phyloP scores from a whole-genome alignment of 805 yeast species.

The Saturnispora besseyi region DNA sequence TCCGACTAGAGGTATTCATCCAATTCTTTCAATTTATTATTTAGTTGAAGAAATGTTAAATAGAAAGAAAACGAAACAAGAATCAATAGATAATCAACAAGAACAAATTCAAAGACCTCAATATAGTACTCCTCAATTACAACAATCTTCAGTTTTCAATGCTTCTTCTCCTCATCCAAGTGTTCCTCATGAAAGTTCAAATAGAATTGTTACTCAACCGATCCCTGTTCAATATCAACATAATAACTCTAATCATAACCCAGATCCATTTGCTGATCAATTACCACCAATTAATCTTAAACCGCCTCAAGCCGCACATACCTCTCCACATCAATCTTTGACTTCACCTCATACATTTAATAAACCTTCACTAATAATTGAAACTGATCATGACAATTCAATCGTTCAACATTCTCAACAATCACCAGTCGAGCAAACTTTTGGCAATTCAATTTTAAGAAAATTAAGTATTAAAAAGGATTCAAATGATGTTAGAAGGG shows the following conservation, averaged over 20 bases:
- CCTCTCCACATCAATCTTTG: conserved; percentile 27
- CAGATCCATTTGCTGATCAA: conserved; percentile 10
- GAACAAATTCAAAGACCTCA: neutral
- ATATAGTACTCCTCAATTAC: conserved; percentile 10
- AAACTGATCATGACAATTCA: conserved; percentile 10
- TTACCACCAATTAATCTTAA: conserved; percentile 20
- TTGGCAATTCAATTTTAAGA: conserved; percentile 25
- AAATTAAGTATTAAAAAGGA: conserved; percentile 26
- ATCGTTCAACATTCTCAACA: conserved; percentile 16
- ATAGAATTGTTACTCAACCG: conserved; percentile 22
- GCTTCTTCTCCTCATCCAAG: conserved; percentile 12
- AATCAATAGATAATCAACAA: conserved; percentile 28
- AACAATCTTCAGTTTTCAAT: conserved; percentile 11
- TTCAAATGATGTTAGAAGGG: conserved; percentile 40
- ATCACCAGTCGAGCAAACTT: conserved; percentile 11
- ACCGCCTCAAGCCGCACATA: conserved; percentile 32
- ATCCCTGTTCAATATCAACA: conserved; percentile 17
- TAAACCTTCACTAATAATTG: conserved; percentile 10
- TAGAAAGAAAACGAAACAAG: conserved; percentile 52
- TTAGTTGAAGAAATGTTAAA: conserved; percentile 77
- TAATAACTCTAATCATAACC: conserved; percentile 2
- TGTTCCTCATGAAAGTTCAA: conserved; percentile 12
- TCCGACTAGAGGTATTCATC: conserved; percentile 84
- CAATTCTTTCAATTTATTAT: conserved; percentile 77
- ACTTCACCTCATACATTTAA: conserved; percentile 17